Evolutionary conservation across 2,329 filamentous ascomycete genomes (phyloP).

Genomic region (Verticillium klebahnii): DNA sequence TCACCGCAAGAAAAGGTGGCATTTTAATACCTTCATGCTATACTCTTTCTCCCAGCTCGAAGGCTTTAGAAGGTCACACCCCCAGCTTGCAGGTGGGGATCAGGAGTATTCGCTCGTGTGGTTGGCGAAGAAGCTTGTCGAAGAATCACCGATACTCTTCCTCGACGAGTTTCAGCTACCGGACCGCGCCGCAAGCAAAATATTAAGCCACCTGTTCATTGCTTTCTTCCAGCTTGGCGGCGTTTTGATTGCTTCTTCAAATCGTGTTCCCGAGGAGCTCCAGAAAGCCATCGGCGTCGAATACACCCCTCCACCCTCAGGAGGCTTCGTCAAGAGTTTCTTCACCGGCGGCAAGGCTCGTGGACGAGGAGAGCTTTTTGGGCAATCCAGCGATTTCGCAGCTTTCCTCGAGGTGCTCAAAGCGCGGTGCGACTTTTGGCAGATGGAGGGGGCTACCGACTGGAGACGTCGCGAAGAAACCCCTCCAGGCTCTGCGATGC

Average conservation of each 20-base stretch:
- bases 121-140: slow-evolving; percentile 71
- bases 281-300: slow-evolving; percentile 69
- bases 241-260: slow-evolving; percentile 74
- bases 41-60: slow-evolving; percentile 71
- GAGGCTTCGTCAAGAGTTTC: slow-evolving; percentile 45
- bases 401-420: slow-evolving; percentile 72
- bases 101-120: slow-evolving; percentile 65
- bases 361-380: slow-evolving; percentile 45
- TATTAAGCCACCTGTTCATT: slow-evolving; percentile 73
- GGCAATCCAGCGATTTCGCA: slow-evolving; percentile 66
- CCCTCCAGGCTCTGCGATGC: not conserved
- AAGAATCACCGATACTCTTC: slow-evolving; percentile 72
- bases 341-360: slow-evolving; percentile 21
- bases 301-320: slow-evolving; percentile 53
- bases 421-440: slow-evolving; percentile 76
- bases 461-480: slow-evolving; percentile 53
- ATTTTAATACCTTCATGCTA: slow-evolving; percentile 85
- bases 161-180: slow-evolving; percentile 82
- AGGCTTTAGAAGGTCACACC: slow-evolving; percentile 44
- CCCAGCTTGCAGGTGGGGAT: slow-evolving; percentile 15
- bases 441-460: slow-evolving; percentile 72
- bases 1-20: slow-evolving; percentile 68
- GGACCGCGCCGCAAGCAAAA: slow-evolving; percentile 72
- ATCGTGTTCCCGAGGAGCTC: slow-evolving; percentile 78
- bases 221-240: slow-evolving; percentile 79